Conservation (phyloP, 2,329 filamentous ascomycete species). For the Paecilomyces formosus region DNA sequence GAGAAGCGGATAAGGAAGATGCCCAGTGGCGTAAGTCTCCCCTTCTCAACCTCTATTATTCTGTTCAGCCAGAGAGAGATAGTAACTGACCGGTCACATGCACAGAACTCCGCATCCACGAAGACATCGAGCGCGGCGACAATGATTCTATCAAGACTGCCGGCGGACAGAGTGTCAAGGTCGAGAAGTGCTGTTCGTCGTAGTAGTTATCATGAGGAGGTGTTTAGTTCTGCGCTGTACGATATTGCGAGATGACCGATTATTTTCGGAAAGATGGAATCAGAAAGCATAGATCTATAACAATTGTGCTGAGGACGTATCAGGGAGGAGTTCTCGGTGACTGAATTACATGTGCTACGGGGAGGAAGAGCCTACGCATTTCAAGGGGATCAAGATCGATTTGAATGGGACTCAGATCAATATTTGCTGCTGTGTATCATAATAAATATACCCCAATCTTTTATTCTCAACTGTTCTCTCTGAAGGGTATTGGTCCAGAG, state of each 20-base stretch:
- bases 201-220: not conserved
- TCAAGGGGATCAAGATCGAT: slow-evolving; percentile 21
- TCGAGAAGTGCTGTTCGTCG: slow-evolving; percentile 21
- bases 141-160: slow-evolving; percentile 80
- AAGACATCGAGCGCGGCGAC: slow-evolving; percentile 83
- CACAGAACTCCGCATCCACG: slow-evolving; percentile 77
- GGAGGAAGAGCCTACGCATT: slow-evolving; percentile 15
- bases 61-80: not conserved
- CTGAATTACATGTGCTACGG: not conserved
- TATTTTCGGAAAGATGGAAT: not conserved
- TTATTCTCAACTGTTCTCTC: not conserved
- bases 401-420: not conserved
- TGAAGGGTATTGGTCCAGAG: slow-evolving; percentile 11
- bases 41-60: not conserved
- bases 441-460: not conserved
- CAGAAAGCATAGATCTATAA: not conserved
- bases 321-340: not conserved
- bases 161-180: slow-evolving; percentile 31
- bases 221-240: not conserved
- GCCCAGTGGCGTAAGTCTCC: slow-evolving; percentile 27
- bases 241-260: not conserved
- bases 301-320: not conserved
- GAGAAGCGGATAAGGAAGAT: slow-evolving; percentile 24
- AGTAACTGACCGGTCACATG: slow-evolving; percentile 6
- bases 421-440: not conserved